Conservation (phyloP, 2,329 filamentous ascomycete genomes). For the Colletotrichum graminicola region DNA sequence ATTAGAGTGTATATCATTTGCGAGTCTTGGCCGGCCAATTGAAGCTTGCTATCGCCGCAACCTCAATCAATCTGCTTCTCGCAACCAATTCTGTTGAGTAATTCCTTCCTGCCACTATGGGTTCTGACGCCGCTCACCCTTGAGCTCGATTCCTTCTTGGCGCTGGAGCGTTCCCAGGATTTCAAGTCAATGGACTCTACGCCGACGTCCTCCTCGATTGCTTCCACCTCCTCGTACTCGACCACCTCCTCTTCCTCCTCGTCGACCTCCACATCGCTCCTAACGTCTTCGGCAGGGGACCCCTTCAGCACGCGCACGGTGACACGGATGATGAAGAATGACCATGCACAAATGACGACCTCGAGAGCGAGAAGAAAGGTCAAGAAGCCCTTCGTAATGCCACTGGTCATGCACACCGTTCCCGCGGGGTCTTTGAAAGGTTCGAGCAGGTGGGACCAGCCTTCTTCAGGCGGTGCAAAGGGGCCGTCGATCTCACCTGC, state of each 20-base stretch:
- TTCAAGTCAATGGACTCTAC: constrained; percentile 13
- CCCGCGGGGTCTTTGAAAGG: constrained; percentile 8
- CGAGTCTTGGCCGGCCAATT: too few species aligned
- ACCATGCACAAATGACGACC: constrained; percentile 18
- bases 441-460: constrained; percentile 13
- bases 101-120: not conserved
- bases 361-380: constrained; percentile 13
- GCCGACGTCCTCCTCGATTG: constrained; percentile 7
- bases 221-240: not conserved
- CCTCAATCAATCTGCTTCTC: constrained; percentile 20
- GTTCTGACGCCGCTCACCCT: constrained; percentile 1
- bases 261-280: not conserved
- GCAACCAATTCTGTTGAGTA: constrained; percentile 19
- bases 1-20: too few species aligned
- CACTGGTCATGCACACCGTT: constrained; percentile 4
- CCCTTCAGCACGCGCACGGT: constrained; percentile 15
- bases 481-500: not conserved
- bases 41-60: too few species aligned
- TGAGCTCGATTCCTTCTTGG: not conserved
- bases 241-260: not conserved
- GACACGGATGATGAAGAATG: constrained; percentile 12
- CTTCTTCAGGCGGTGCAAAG: not conserved
- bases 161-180: not conserved
- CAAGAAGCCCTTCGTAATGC: constrained; percentile 2
- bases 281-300: constrained; percentile 10